Conservation (phyloP, 148 eudicot genomes). For the Bassia scoparia region DNA sequence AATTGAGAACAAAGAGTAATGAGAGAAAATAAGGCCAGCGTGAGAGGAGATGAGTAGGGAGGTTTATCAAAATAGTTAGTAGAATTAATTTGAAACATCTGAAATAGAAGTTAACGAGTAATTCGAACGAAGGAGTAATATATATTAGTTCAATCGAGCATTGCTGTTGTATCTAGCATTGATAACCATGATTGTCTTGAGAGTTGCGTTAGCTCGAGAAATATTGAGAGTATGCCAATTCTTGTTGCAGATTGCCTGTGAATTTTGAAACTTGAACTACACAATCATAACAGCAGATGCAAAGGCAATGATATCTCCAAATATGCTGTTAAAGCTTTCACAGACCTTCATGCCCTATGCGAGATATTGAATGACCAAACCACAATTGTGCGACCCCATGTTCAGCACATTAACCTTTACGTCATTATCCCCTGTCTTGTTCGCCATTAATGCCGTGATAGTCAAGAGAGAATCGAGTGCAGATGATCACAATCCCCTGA, state of each 20-base stretch:
- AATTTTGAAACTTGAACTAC: slow-evolving; percentile 54
- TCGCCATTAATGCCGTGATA: slow-evolving; percentile 47
- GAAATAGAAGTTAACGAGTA: too few relatives aligned
- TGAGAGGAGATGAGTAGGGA: too few relatives aligned
- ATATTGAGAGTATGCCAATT: background rate
- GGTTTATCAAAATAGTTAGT: too few relatives aligned
- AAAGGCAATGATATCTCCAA: slow-evolving; percentile 48
- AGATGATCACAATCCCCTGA: slow-evolving; percentile 14
- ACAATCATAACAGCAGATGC: slow-evolving; percentile 59
- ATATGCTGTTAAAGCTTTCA: slow-evolving; percentile 54
- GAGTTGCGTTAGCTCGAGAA: too few relatives aligned
- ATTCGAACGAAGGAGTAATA: too few relatives aligned
- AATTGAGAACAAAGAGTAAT: too few relatives aligned
- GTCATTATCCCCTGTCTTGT: slow-evolving; percentile 69
- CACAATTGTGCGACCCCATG: slow-evolving; percentile 52
- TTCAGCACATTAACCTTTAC: slow-evolving; percentile 54
- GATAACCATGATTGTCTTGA: too few relatives aligned
- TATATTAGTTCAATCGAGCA: too few relatives aligned
- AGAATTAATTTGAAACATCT: too few relatives aligned
- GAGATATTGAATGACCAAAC: slow-evolving; percentile 37
- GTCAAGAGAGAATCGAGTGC: slow-evolving; percentile 51
- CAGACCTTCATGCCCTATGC: slow-evolving; percentile 48
- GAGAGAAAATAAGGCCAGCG: too few relatives aligned
- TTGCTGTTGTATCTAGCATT: too few relatives aligned
- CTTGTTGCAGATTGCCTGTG: slow-evolving; percentile 45